A percentile compares a stretch with the other conserved stretches of the same genome.
phyloP scores from a whole-genome alignment of 495 filamentous ascomycete species.

The Daldinia bambusicola region DNA sequence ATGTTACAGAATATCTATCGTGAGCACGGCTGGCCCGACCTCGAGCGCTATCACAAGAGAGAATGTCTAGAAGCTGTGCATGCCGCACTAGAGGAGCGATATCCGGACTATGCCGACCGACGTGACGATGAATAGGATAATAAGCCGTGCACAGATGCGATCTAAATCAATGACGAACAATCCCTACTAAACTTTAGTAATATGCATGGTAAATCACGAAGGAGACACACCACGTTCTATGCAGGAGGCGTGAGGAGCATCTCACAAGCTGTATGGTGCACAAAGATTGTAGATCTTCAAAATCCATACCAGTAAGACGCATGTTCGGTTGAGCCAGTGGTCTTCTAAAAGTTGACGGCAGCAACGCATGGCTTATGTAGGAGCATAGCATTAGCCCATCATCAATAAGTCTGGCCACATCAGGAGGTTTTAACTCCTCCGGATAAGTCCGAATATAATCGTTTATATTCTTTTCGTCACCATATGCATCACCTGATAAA shows the following conservation, averaged over 20 bases:
- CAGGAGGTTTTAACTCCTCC: not conserved
- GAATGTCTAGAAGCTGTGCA: slow-evolving; percentile 34
- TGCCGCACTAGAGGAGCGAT: slow-evolving; percentile 22
- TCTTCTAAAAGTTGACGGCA: too few species aligned
- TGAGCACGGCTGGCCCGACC: slow-evolving; percentile 41
- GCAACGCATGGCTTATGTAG: not conserved
- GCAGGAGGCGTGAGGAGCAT: not conserved
- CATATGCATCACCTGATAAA: not conserved
- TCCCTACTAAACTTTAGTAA: too few species aligned
- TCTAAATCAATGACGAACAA: too few species aligned
- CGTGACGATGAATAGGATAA: not conserved
- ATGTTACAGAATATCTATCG: slow-evolving; percentile 40
- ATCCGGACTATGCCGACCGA: slow-evolving; percentile 14
- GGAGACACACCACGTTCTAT: not conserved
- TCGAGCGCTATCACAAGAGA: slow-evolving; percentile 37
- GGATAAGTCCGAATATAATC: not conserved
- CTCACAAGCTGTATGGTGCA: not conserved
- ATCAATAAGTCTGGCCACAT: not conserved
- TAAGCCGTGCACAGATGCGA: not conserved
- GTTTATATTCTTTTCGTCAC: not conserved
- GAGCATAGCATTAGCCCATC: too few species aligned
- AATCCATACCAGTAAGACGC: not conserved
- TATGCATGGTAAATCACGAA: not conserved
- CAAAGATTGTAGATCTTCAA: not conserved
- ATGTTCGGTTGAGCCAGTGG: too few species aligned